phyloP scores from a whole-genome alignment of 352 stramenopile genomes.

The Globisporangium parvum region DNA sequence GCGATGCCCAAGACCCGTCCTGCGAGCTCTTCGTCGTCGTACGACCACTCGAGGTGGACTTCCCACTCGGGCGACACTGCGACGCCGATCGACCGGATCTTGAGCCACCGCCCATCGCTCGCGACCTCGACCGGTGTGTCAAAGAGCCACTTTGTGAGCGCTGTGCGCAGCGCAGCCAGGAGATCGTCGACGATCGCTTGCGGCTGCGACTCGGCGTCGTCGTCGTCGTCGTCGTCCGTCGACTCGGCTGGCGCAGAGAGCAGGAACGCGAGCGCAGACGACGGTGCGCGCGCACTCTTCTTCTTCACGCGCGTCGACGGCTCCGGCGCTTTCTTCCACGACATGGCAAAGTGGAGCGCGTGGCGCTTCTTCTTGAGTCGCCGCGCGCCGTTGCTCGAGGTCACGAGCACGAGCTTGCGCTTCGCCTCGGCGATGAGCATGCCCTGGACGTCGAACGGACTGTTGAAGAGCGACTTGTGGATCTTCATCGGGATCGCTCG shows the following conservation, averaged over 20 bases:
- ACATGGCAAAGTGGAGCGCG: constrained; percentile 63
- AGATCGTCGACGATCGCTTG: constrained; percentile 54
- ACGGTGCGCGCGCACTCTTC: constrained; percentile 47
- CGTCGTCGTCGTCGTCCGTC: constrained; percentile 57
- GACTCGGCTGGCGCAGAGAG: constrained; percentile 66
- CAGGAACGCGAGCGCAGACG: constrained; percentile 75
- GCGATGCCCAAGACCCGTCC: constrained; percentile 77
- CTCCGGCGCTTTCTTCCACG: constrained; percentile 78
- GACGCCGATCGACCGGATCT: constrained; percentile 63
- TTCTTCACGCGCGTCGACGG: constrained; percentile 64
- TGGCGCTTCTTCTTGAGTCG: constrained; percentile 88
- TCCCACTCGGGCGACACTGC: constrained; percentile 70
- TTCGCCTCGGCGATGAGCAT: constrained; percentile 76
- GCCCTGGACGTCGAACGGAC: constrained; percentile 61
- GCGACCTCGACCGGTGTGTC: constrained; percentile 44
- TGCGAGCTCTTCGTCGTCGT: constrained; percentile 78
- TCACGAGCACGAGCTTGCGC: constrained; percentile 76
- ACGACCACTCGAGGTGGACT: constrained; percentile 79
- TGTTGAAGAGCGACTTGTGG: constrained; percentile 85
- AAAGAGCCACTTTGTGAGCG: constrained; percentile 57
- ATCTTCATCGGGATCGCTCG: constrained; percentile 69
- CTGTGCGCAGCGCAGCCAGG: constrained; percentile 33
- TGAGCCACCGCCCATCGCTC: constrained; percentile 66
- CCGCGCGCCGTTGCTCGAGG: constrained; percentile 48
- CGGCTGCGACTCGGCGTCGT: constrained; percentile 51